Evolutionary conservation across 495 filamentous ascomycete genomes (phyloP).

Genomic region (Pyronema domesticum): DNA sequence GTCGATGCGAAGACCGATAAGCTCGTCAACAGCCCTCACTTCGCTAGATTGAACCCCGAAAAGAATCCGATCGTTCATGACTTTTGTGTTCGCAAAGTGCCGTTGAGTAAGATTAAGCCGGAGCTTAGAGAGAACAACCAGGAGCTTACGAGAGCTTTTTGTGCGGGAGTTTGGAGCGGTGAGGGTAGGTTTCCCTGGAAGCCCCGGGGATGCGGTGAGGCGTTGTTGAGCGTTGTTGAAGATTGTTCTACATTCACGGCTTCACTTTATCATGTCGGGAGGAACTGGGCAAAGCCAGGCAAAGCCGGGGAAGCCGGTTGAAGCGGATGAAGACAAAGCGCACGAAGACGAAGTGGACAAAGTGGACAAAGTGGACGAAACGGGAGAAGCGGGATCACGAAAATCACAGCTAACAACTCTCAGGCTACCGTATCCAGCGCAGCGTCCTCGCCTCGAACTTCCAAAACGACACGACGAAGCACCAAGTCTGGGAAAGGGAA

Average conservation of each 20-base stretch:
- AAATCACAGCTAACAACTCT: not conserved
- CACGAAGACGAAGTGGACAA: not conserved
- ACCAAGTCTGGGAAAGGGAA: constrained; percentile 43
- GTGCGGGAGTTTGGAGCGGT: constrained; percentile 48
- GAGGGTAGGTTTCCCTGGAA: constrained; percentile 32
- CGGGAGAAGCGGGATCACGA: not conserved
- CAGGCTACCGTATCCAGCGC: constrained; percentile 48
- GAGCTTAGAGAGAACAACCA: constrained; percentile 43
- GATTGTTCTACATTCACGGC: not conserved
- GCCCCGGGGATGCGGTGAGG: not conserved
- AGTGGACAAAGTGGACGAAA: too few species aligned
- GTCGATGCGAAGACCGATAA: constrained; percentile 29
- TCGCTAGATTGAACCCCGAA: constrained; percentile 41
- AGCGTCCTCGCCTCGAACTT: constrained; percentile 44
- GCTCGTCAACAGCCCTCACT: constrained; percentile 40
- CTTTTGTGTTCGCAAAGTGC: constrained; percentile 41
- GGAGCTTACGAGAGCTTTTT: constrained; percentile 43
- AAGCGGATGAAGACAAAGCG: too few species aligned
- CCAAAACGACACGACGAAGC: constrained; percentile 38
- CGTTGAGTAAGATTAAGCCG: constrained; percentile 44
- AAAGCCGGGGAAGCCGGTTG: not conserved
- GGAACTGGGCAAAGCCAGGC: not conserved
- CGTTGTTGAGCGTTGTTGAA: not conserved
- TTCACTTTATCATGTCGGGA: not conserved
- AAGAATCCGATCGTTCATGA: constrained; percentile 45